Evolutionary conservation across 805 yeast genomes (phyloP).

Genomic region (Candida fluviatilis): DNA sequence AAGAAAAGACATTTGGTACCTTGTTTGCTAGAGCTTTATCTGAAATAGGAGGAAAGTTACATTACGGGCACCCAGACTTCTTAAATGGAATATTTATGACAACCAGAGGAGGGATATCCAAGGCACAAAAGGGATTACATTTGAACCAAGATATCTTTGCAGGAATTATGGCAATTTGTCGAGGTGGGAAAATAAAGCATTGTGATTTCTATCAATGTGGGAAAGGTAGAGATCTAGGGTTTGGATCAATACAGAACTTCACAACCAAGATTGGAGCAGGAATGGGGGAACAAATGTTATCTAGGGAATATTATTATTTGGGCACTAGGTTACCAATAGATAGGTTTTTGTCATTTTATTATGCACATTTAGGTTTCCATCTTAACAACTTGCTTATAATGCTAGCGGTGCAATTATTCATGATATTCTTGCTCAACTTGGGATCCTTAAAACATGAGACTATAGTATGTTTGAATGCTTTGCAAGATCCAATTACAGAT

Average conservation of each 20-base stretch:
- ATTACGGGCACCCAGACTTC: constrained; percentile 96
- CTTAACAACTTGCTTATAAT: constrained; percentile 85
- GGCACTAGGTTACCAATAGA: constrained; percentile 90
- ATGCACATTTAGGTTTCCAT: constrained; percentile 97
- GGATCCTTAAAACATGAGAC: constrained; percentile 77
- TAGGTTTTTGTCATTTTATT: constrained; percentile 85
- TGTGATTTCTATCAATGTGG: constrained; percentile 97
- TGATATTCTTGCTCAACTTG: constrained; percentile 72
- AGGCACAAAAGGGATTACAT: constrained; percentile 91
- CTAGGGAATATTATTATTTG: constrained; percentile 85
- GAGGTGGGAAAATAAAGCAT: constrained; percentile 94
- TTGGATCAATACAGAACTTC: constrained; percentile 86
- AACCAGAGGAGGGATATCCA: constrained; percentile 92
- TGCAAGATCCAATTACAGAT: constrained; percentile 68
- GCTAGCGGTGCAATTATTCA: constrained; percentile 80
- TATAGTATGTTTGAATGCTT: constrained; percentile 62
- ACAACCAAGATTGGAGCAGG: constrained; percentile 97
- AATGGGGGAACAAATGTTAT: constrained; percentile 94
- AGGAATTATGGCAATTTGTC: constrained; percentile 82
- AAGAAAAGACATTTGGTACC: constrained; percentile 96
- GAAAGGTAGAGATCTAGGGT: constrained; percentile 93
- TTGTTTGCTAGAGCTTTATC: constrained; percentile 90
- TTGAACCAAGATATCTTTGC: constrained; percentile 94
- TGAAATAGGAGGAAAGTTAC: constrained; percentile 90
- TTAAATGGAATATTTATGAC: constrained; percentile 87